Conservation (phyloP, 2,329 filamentous ascomycete genomes). For the Rhynchosporium graminicola region DNA sequence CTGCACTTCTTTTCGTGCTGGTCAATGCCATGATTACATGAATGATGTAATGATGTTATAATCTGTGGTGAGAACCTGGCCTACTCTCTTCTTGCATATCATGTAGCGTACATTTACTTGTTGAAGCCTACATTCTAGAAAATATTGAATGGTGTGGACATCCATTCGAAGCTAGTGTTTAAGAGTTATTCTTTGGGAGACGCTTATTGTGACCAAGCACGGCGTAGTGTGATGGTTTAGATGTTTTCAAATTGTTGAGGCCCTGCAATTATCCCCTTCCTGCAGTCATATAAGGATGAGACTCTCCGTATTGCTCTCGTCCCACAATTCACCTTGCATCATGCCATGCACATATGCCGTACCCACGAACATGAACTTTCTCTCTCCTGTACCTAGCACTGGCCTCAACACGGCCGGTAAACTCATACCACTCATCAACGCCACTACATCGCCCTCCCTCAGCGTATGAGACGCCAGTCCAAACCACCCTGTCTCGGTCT, state of each 20-base stretch:
- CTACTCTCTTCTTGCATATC: background rate
- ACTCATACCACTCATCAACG: too few species aligned
- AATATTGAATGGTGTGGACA: too few species aligned
- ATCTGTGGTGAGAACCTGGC: background rate
- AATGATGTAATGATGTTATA: too few species aligned
- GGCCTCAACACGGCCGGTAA: background rate
- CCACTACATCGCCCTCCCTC: background rate
- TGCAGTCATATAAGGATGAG: too few species aligned
- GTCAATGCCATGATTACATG: background rate
- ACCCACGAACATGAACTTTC: slow-evolving; percentile 15
- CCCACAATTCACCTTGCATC: slow-evolving; percentile 17
- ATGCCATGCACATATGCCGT: slow-evolving; percentile 19
- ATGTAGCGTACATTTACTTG: background rate
- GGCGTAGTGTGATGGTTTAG: too few species aligned
- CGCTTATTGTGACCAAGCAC: too few species aligned
- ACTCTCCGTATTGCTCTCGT: background rate
- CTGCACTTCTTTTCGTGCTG: background rate
- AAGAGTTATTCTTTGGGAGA: too few species aligned
- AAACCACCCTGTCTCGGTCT: slow-evolving; percentile 8
- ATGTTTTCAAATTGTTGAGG: too few species aligned
- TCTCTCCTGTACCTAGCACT: slow-evolving; percentile 2
- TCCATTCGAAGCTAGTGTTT: too few species aligned
- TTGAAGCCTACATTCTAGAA: background rate
- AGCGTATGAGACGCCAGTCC: background rate
- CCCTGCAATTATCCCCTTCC: too few species aligned